Evolutionary conservation across 2,329 filamentous ascomycete genomes (phyloP).

Genomic region (Penicillium sp.): DNA sequence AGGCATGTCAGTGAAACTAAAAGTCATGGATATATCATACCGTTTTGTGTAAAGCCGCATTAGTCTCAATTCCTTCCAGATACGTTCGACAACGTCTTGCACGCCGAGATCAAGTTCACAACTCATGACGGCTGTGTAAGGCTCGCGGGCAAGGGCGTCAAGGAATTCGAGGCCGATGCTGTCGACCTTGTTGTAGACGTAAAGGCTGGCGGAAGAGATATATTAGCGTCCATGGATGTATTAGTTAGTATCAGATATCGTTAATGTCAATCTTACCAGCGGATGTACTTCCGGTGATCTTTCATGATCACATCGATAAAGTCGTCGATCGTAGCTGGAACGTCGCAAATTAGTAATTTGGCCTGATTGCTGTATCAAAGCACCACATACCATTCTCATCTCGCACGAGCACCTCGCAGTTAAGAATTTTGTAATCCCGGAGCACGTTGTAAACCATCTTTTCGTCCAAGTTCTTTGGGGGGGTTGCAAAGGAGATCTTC

Average conservation of each 20-base stretch:
- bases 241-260: background rate
- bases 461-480: constrained; percentile 89
- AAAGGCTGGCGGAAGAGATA: constrained; percentile 56
- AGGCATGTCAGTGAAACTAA: background rate
- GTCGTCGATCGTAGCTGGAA: constrained; percentile 82
- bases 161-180: constrained; percentile 89
- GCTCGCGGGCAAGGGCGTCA: constrained; percentile 86
- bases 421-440: constrained; percentile 97
- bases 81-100: constrained; percentile 87
- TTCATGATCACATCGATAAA: constrained; percentile 99
- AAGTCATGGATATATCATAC: constrained; percentile 25
- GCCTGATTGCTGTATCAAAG: background rate
- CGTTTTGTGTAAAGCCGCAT: constrained; percentile 93
- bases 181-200: constrained; percentile 99
- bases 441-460: constrained; percentile 98
- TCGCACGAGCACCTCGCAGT: constrained; percentile 91
- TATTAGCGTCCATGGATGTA: background rate
- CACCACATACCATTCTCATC: constrained; percentile 69
- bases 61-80: constrained; percentile 87
- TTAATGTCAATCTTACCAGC: constrained; percentile 48
- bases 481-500: constrained; percentile 93
- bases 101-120: constrained; percentile 95
- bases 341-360: background rate
- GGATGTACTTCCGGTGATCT: constrained; percentile 96
- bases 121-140: constrained; percentile 93